Percentiles rank a stretch among this genome's conserved stretches.
Evolutionary conservation across 2,329 filamentous ascomycete genomes (phyloP).

Genomic region (Apiospora phragmitis): DNA sequence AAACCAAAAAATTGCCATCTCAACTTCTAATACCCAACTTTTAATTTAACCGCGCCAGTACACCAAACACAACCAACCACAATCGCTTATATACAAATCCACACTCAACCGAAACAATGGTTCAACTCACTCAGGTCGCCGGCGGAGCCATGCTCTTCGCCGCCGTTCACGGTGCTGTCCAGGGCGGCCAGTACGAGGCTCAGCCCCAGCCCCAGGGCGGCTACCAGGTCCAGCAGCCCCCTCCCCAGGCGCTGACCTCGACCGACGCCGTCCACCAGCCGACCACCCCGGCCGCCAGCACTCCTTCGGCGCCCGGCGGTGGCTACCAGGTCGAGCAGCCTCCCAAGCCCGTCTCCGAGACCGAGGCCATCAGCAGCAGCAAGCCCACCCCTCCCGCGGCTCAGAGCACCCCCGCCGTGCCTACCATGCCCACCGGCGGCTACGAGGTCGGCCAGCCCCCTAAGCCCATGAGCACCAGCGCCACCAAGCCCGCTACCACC

Average conservation of each 20-base stretch:
- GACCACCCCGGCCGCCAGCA: background rate
- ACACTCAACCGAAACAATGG: constrained; percentile 27
- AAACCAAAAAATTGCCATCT: background rate
- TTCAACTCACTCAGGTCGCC: constrained; percentile 32
- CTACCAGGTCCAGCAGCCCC: background rate
- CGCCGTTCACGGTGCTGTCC: constrained; percentile 19
- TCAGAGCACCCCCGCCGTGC: background rate
- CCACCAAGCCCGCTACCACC: constrained; percentile 19
- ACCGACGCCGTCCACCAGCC: background rate
- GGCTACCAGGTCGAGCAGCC: background rate
- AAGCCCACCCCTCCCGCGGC: background rate
- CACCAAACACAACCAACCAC: background rate
- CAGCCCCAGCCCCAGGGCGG: background rate
- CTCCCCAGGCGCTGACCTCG: background rate
- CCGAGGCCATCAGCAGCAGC: background rate
- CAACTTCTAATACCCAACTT: background rate
- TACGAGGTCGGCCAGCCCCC: background rate
- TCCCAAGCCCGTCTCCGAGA: background rate
- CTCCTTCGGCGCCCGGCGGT: background rate
- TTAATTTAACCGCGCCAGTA: background rate
- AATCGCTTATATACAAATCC: no score
- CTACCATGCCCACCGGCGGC: background rate
- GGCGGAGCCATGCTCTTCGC: constrained; percentile 30
- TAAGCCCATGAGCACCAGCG: background rate
- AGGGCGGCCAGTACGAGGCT: background rate